Evolutionary conservation across 257 asterid genomes (phyloP).

Genomic region (Thymus mandschuricus): DNA sequence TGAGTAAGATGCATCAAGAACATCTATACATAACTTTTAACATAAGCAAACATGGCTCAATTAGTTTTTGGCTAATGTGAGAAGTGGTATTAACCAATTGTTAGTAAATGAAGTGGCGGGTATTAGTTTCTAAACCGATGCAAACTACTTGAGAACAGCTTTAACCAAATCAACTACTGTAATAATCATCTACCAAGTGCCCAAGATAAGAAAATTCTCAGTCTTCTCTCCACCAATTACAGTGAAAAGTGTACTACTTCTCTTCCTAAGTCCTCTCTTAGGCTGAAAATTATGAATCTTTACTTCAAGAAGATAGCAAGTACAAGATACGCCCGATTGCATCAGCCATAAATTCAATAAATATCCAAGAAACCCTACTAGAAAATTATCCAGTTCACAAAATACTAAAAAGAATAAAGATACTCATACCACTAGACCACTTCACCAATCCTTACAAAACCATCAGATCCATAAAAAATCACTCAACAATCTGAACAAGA

Average conservation of each 20-base stretch:
- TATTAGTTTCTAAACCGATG: background rate
- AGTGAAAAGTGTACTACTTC: constrained; percentile 3
- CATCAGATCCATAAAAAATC: constrained; percentile 39
- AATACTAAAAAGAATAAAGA: background rate
- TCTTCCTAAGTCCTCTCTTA: constrained; percentile 10
- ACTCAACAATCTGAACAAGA: background rate
- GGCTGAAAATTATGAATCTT: background rate
- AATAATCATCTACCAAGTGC: no score
- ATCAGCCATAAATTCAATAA: background rate
- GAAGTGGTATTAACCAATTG: background rate
- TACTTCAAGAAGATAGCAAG: background rate
- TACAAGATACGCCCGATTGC: constrained; percentile 7
- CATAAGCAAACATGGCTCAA: background rate
- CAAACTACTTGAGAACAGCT: background rate
- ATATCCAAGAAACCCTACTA: constrained; percentile 27
- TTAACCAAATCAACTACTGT: background rate
- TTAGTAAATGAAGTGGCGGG: background rate
- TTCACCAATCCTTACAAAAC: constrained; percentile 8
- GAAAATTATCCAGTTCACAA: background rate
- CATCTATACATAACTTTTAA: background rate
- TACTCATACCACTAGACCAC: constrained; percentile 12
- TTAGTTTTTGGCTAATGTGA: background rate
- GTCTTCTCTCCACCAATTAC: background rate
- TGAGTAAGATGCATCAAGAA: constrained; percentile 1
- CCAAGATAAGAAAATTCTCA: no score